These are phyloP conservation scores for Diaporthe ilicicola DNA, from an alignment of 2,329 filamentous ascomycete genomes.

Conservation along the genomic window DNA sequence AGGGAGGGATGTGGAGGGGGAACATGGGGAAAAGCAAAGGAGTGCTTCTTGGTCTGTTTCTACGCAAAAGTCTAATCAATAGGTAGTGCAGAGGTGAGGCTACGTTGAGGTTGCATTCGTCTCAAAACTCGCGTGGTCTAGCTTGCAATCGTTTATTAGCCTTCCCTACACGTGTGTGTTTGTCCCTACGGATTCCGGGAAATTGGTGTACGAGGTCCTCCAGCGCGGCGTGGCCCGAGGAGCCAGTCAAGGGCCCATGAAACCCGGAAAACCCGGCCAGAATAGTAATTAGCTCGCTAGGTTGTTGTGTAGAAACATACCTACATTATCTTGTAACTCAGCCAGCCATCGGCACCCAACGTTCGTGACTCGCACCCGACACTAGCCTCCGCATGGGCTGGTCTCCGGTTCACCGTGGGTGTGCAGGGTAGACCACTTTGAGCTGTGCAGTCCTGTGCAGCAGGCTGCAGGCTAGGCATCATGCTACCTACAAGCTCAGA, in stretches of 20 bases:
- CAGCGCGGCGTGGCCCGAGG: neutral
- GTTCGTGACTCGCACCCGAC: neutral
- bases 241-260: neutral
- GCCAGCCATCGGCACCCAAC: neutral
- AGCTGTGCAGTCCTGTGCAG: neutral
- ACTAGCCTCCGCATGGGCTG: neutral
- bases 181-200: neutral
- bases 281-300: neutral
- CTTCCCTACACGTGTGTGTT: too few species aligned
- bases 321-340: neutral
- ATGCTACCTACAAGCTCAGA: neutral
- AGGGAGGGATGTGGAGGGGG: too few species aligned
- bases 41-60: neutral
- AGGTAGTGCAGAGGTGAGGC: neutral
- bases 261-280: neutral
- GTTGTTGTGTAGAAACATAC: neutral
- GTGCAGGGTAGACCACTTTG: neutral
- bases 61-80: neutral
- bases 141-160: neutral
- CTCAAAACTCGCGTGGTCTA: neutral
- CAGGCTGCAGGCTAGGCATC: neutral
- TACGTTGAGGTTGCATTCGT: neutral
- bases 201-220: neutral
- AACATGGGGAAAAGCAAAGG: neutral
- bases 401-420: neutral